Evolutionary conservation across 2,329 filamentous ascomycete genomes (phyloP), one percentile per base, ranked within the genome.

Genomic region (Fusarium brevicatenulatum): DNA sequence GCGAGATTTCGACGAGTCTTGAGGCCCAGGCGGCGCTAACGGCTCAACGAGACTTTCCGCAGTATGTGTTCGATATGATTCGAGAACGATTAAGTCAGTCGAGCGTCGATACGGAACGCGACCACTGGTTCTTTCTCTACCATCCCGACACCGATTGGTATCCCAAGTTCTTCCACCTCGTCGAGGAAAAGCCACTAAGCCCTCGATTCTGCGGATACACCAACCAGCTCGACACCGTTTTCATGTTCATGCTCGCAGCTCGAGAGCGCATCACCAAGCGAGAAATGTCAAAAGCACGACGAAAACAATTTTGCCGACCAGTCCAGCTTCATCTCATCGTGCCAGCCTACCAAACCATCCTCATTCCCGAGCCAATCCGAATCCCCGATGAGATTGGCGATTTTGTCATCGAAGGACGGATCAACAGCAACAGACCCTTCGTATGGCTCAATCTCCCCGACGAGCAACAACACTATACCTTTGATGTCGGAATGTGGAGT

Each of bases 141-240:
- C 82, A 84, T 36, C 82, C 82, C 4, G 82, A 84, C 40, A 83
- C 81, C 44, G 81, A 83, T 53, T 84, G 82, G 82, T 82, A 84
- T 46, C 80, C 82, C 18, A 79, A 79, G 9, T 84, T 84, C 62
- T 82, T 82, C 54, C 79, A 82, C 11, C 76, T 83, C 0, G 67
- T 83, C 19, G 78, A 82, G 16, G 75, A 79, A 7, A 77, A 77
- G 15, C 81, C 80, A 6, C 68, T 83, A 0, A 78, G 78, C 8
- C 77, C 80, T 11, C 74, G 78, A 4, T 84, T 84, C 46, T 82
- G 81, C 63, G 82, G 82, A 30, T 82, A 83, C 66, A 82, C 81
- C 37, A 83, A 83, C 44, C 81, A 83, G 59, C 79, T 84, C 30
- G 82, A 84, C 63, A 82, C 81, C 0, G 77, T 80, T 23, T 83